Evolutionary conservation across 73 alveolate species (phyloP).

Genomic region (Durusdinium trenchii): DNA sequence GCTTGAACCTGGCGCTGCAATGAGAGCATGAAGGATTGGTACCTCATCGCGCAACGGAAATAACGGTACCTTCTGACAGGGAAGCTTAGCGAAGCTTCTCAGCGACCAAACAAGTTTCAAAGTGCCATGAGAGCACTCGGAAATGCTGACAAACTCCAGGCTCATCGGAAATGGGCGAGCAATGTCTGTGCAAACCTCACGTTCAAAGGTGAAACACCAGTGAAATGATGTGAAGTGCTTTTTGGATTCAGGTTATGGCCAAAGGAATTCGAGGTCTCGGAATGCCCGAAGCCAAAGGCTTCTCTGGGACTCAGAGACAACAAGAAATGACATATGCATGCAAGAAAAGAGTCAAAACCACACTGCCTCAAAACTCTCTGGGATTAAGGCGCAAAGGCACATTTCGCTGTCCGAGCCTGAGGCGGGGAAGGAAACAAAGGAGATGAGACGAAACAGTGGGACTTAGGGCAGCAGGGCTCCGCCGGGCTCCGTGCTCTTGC

Average conservation of each 20-base stretch:
- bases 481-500: too few species aligned
- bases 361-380: background rate
- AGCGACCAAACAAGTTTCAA: background rate
- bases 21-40: slow-evolving; percentile 74
- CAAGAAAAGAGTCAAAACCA: background rate
- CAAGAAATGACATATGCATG: background rate
- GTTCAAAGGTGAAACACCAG: background rate
- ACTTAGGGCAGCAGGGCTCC: too few species aligned
- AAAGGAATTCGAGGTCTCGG: slow-evolving; percentile 77
- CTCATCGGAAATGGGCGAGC: slow-evolving; percentile 87
- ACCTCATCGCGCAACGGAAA: background rate
- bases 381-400: background rate
- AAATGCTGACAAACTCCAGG: slow-evolving; percentile 63
- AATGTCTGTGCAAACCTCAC: slow-evolving; percentile 76
- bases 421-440: too few species aligned
- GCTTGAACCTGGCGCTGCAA: slow-evolving; percentile 58
- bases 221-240: background rate
- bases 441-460: too few species aligned
- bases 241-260: background rate
- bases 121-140: slow-evolving; percentile 22
- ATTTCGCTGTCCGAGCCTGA: slow-evolving; percentile 44
- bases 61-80: background rate
- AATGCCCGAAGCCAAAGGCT: slow-evolving; percentile 67
- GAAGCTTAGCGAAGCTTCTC: background rate
- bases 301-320: slow-evolving; percentile 30